Evolutionary conservation across 139 green algal species (phyloP), one percentile per base, ranked within the genome.

Genomic region (Coelastrella sp.): DNA sequence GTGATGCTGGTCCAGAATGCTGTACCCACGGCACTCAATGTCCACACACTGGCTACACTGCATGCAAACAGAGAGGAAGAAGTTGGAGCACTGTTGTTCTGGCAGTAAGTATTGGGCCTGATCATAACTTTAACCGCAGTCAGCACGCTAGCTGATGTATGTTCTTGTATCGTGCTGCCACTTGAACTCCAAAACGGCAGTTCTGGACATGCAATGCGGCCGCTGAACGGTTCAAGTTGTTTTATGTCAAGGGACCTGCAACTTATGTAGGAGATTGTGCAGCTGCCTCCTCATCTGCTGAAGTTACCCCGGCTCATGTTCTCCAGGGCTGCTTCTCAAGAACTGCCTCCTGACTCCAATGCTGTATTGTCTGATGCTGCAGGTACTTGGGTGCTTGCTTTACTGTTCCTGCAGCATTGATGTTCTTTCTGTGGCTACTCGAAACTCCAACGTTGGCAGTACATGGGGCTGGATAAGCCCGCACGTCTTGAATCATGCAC

Each of bases 81-180:
- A 61, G 59, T 93, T 5, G 91, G 73, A 17, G 87, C 76, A 54
- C 23, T 92, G 73, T 73, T 93, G 5, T 93, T 93, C 76, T 93
- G 82, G 81, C 82, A 93, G 75, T 91, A 32, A 86, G 80, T 84
- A 54, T 1, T 19, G 8, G 10, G 64, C 8, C 11, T 11, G 64
- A 73, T 8, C 11, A 11, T 8, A 5, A 56, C 22, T 23, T 58
- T 5, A 8, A 57, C 5, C 20, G 5, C 20, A n/a, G 7, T 86
- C 20, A 57, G 73, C 19, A 54, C 13, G 8, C 10, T 11, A 57
- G n/a, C 73, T 80, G 7, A 13, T 80, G 22, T 80, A 57, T 57
- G 5, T 80, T 7, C 74, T 80, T 61, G 20, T 14, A 80, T n/a
- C n/a, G n/a, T n/a, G n/a, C n/a, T n/a, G n/a, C n/a, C n/a, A n/a